These are phyloP conservation scores for Colletotrichum higginsianum DNA, from an alignment of 2,329 filamentous ascomycete species.

Conservation along the genomic window DNA sequence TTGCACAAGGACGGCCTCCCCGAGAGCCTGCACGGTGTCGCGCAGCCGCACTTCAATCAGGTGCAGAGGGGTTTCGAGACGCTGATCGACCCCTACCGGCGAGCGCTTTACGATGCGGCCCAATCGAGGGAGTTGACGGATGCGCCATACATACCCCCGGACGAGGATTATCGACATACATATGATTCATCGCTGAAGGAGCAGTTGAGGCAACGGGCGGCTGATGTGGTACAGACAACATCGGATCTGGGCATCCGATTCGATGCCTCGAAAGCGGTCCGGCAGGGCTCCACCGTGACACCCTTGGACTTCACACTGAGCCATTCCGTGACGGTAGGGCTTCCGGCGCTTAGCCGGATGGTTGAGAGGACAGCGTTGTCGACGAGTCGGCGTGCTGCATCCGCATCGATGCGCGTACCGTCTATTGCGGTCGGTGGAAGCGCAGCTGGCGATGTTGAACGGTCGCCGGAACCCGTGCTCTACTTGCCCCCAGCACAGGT, in stretches of 20 bases:
- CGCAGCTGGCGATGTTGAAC: conserved; percentile 18
- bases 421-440: conserved; percentile 32
- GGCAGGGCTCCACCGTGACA: conserved; percentile 39
- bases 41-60: conserved; percentile 57
- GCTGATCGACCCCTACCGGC: conserved; percentile 60
- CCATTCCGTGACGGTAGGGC: conserved; percentile 54
- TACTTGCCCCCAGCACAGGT: conserved; percentile 51
- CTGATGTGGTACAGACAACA: conserved; percentile 47
- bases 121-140: conserved; percentile 43
- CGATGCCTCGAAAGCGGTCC: conserved; percentile 48
- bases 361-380: conserved; percentile 41
- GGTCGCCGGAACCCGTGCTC: conserved; percentile 26
- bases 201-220: conserved; percentile 45
- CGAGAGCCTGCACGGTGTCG: conserved; percentile 54
- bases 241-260: conserved; percentile 58
- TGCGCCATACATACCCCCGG: conserved; percentile 1
- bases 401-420: conserved; percentile 41
- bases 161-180: conserved; percentile 44
- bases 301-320: conserved; percentile 58
- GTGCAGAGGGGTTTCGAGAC: conserved; percentile 63
- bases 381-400: background rate
- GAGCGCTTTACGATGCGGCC: conserved; percentile 58
- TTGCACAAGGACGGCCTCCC: conserved; percentile 62
- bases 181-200: conserved; percentile 46
- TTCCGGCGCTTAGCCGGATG: conserved; percentile 51